Evolutionary conservation across 139 green algal genomes (phyloP), one percentile per base, ranked within the genome.

Genomic region (Spirogloea muscicola): DNA sequence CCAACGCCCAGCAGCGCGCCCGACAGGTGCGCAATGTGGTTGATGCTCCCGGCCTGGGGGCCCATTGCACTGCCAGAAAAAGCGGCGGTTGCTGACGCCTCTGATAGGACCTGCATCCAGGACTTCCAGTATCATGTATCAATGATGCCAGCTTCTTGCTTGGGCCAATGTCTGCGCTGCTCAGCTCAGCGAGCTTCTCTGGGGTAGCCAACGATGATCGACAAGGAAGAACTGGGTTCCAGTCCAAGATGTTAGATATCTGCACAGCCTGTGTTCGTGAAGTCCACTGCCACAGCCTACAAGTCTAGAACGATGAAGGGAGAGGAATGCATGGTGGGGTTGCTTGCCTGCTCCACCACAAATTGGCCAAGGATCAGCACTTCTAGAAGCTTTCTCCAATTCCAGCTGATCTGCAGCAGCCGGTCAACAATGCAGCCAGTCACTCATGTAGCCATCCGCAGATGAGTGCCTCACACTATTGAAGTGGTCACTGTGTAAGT

Each of bases 361-460:
- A 94, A 95, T 77, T 93, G 84, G 1, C 90, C 90, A 31, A 96
- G 82, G 33, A 96, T 90, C 0, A 84, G 58, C 0, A 76, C 79
- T 68, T 96, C 91, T 34, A 95, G 68, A 39, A 95, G 74, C 72
- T 86, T 88, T 48, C 81, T 76, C 0, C 86, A 80, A 57, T 88
- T 90, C 58, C 83, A 88, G 33, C 66, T 72, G 2, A 86, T 43
- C 74, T 77, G 69, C 10, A 72, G n/a, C n/a, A n/a, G n/a, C n/a
- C n/a, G n/a, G n/a, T n/a, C n/a, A n/a, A n/a, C n/a, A n/a, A n/a
- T n/a, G n/a, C n/a, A n/a, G n/a, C n/a, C n/a, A n/a, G n/a, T n/a
- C n/a, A n/a, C n/a, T n/a, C n/a, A n/a, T n/a, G n/a, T n/a, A n/a
- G n/a, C n/a, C n/a, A n/a, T n/a, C n/a, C n/a, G n/a, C n/a, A n/a